Evolutionary conservation across 305 asterid species (phyloP), one percentile per base, ranked within the genome.

Genomic region (Fraxinus sp.): DNA sequence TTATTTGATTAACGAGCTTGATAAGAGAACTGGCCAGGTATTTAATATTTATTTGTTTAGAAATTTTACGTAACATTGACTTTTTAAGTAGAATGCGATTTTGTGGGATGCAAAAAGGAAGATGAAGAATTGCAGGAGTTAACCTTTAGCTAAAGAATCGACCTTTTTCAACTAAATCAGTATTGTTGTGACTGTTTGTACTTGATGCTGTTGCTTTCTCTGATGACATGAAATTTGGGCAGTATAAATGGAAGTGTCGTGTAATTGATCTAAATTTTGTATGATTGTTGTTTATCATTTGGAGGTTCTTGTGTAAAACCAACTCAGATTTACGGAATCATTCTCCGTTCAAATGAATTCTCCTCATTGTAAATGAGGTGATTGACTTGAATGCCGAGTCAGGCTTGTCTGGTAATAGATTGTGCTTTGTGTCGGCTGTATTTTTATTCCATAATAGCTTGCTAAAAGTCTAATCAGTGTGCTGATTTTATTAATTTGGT

Each of bases 11-110:
- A 79, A 81, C 66, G 93, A 91, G 86, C 96, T 95, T 55, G 93
- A 91, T 83, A 87, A 82, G 84, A 90, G 90, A 87, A 92, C 95
- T 70, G 96, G 93, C 59, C 97, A 89, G 95, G 98, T 94, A 76
- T 24, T 41, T 30, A 55, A 49, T 35, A n/a, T 3, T 35, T 57
- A 20, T 30, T 28, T 13, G 70, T 18, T 20, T 18, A 59, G 13
- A 0, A 18, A 7, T 59, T 59, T 18, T 20, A 20, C 30, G 3
- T 18, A 20, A 52, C 24, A 52, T 22, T 52, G 20, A 1, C 3
- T 7, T 59, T 7, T 59, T 59, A 59, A 22, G 26, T 59, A 20
- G 30, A 22, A 59, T 59, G 70, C 70, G 32, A 59, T 7, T 20
- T 59, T 59, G 64, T 59, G 70, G 30, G 13, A 59, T 59, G 30